Evolutionary conservation across 441 rosid genomes (phyloP).

Genomic region (Kokia cookei): DNA sequence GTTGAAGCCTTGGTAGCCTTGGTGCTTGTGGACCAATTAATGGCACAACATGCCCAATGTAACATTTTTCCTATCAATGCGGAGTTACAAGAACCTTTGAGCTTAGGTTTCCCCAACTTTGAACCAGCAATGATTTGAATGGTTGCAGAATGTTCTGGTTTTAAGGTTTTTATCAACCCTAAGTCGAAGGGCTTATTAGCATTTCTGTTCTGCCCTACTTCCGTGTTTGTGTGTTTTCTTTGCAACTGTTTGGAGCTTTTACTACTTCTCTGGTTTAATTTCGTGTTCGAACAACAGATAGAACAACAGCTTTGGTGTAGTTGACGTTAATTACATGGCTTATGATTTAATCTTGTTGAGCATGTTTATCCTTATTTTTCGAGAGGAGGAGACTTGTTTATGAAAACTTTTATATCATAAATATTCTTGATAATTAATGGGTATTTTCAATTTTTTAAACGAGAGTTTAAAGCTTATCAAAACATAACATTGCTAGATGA

Average conservation of each 20-base stretch:
- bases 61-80: constrained; percentile 64
- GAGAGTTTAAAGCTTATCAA: too few relatives aligned
- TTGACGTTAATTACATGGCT: too few relatives aligned
- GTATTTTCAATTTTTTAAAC: too few relatives aligned
- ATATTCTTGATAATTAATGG: too few relatives aligned
- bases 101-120: constrained; percentile 18
- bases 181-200: background rate
- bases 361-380: too few relatives aligned
- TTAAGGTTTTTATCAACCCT: background rate
- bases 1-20: constrained; percentile 95
- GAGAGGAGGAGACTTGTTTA: too few relatives aligned
- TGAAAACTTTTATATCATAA: too few relatives aligned
- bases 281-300: too few relatives aligned
- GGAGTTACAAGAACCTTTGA: constrained; percentile 56
- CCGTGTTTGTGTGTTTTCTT: background rate
- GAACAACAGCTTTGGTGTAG: too few relatives aligned
- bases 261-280: too few relatives aligned
- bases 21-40: constrained; percentile 82
- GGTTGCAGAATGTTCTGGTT: background rate
- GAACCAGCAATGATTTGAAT: constrained; percentile 24
- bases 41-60: constrained; percentile 82
- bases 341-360: too few relatives aligned
- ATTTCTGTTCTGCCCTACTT: background rate
- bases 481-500: too few relatives aligned
- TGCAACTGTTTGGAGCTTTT: background rate